phyloP scores from a whole-genome alignment of 768 basidiomycete species.

The Naganishia vishniacii region DNA sequence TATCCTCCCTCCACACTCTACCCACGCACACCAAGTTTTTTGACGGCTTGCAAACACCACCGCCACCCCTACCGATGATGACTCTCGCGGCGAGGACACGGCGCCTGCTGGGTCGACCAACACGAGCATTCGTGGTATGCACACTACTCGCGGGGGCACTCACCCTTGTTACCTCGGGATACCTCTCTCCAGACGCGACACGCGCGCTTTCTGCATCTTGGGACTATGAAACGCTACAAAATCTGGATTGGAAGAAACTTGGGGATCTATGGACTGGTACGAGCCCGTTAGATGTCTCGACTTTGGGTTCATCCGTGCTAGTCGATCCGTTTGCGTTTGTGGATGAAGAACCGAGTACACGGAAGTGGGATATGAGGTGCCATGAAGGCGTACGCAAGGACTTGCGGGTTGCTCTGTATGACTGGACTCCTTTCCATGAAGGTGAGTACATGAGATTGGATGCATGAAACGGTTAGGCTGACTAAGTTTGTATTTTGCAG shows the following conservation, averaged over 20 bases:
- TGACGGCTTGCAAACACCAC: too few species aligned
- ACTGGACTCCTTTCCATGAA: slow-evolving; percentile 13
- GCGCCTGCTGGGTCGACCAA: too few species aligned
- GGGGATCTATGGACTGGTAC: neutral
- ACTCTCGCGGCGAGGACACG: too few species aligned
- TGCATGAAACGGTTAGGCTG: neutral
- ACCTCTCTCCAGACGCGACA: neutral
- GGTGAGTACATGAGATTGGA: neutral
- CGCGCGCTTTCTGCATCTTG: neutral
- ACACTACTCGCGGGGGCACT: too few species aligned
- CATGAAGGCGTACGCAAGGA: neutral
- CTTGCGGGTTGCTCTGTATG: slow-evolving; percentile 5
- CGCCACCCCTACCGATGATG: too few species aligned
- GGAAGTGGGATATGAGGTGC: neutral
- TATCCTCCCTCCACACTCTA: too few species aligned
- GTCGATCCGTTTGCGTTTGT: neutral
- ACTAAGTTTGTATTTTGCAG: too few species aligned
- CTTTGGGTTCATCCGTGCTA: neutral
- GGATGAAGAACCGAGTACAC: neutral
- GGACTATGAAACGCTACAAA: neutral
- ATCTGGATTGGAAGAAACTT: neutral
- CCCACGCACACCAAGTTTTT: too few species aligned
- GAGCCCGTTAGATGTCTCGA: neutral
- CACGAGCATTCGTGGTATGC: too few species aligned
- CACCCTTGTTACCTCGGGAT: neutral